phyloP scores from a whole-genome alignment of 306 rosid genomes.

The Cucurbita pepo region DNA sequence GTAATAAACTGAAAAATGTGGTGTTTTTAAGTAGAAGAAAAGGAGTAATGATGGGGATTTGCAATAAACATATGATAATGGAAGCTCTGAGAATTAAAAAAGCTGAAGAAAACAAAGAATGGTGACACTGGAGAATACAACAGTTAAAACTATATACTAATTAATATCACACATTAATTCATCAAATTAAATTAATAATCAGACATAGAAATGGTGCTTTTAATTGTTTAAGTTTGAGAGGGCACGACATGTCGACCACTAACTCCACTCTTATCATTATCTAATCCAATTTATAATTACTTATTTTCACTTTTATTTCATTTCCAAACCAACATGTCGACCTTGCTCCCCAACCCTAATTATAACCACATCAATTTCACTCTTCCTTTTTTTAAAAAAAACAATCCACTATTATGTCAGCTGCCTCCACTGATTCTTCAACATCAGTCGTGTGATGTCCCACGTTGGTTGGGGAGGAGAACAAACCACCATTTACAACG shows the following conservation, averaged over 20 bases:
- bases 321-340: no score
- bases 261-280: background rate
- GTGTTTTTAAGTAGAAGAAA: background rate
- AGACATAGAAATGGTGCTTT: background rate
- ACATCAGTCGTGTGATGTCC: no score
- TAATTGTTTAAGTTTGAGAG: background rate
- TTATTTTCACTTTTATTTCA: background rate
- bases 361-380: no score
- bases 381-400: no score
- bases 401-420: no score
- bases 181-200: background rate
- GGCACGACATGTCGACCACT: conserved; percentile 9
- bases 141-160: background rate
- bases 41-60: conserved; percentile 4
- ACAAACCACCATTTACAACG: no score
- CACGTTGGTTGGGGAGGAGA: no score
- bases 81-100: background rate
- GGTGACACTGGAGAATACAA: conserved; percentile 15
- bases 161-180: background rate
- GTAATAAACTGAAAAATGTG: background rate
- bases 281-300: background rate
- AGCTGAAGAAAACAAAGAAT: conserved; percentile 19
- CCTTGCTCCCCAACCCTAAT: no score
- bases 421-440: no score
- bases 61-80: background rate